Evolutionary conservation across 345 rosid species (phyloP), one percentile per base, ranked within the genome.

Genomic region (Moricandia arvensis): DNA sequence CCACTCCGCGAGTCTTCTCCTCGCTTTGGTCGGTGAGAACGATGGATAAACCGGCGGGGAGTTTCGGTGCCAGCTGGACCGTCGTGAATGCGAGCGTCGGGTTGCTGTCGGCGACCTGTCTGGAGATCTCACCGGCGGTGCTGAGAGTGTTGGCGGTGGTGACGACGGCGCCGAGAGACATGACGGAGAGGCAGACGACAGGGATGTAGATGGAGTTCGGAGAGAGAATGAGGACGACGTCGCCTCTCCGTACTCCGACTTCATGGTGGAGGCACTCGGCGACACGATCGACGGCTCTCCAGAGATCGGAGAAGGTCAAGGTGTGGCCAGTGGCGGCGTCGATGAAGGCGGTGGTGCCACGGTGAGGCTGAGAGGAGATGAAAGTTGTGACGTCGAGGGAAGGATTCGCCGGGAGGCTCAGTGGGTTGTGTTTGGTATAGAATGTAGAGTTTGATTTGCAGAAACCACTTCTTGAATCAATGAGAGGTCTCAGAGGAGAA

Each of bases 71-170:
- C 63, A 93, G 93, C 15, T 77, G 75, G 11, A 35, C 63, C 0
- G 79, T 86, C 0, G 95, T 84, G 75, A 90, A 93, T 65, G 88
- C 93, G 66, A 93, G 81, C 6, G 69, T 81, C 0, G 96, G 89
- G 21, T 79, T 81, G 16, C 96, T 86, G 61, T 93, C 89, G 4
- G 80, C 81, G 41, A 86, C 83, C 75, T 93, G 98, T 75, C 73
- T 86, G 35, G 86, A 81, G 75, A 93, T 89, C 69, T 93, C 98
- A 8, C 77, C 58, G 8, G 89, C 47, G 15, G 97, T 93, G 86
- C 89, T 91, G 75, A 91, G 98, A 49, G 96, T 87, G 37, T 91
- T 93, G 18, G 90, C 83, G 71, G 97, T 89, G 80, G 96, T 93
- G 80, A 93, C 83, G 61, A 93, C 68, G 65, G 97, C 96, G 45